Evolutionary conservation across 148 eudicot genomes (phyloP).

Genomic region (Camellia japonica): DNA sequence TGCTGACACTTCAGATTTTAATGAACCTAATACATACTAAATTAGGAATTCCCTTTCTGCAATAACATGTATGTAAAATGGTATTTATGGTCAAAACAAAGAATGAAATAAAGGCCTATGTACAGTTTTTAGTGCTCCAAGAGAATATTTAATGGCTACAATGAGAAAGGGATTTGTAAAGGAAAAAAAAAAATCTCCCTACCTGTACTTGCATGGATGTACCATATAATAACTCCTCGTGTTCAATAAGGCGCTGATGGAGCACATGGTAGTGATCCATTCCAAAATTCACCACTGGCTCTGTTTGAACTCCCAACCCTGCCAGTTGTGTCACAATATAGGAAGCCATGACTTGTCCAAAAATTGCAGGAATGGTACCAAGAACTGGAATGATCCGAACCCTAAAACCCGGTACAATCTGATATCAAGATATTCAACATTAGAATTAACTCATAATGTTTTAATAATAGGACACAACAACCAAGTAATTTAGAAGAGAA

Average conservation of each 20-base stretch:
- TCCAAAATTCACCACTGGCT: slow-evolving; percentile 88
- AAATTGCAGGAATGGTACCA: slow-evolving; percentile 94
- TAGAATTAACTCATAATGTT: background rate
- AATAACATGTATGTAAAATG: background rate
- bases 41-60: background rate
- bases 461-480: background rate
- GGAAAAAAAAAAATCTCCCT: slow-evolving; percentile 3
- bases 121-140: background rate
- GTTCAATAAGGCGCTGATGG: slow-evolving; percentile 96
- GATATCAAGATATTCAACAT: slow-evolving; percentile 23
- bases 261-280: slow-evolving; percentile 79
- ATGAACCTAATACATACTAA: background rate
- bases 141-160: background rate
- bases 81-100: background rate
- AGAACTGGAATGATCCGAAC: slow-evolving; percentile 96
- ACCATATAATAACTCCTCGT: slow-evolving; percentile 82
- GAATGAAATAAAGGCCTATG: background rate
- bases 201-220: slow-evolving; percentile 83
- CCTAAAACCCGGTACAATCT: slow-evolving; percentile 98
- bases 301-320: slow-evolving; percentile 72
- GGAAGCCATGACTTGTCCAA: slow-evolving; percentile 98
- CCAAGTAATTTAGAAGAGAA: background rate
- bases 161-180: background rate
- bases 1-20: background rate
- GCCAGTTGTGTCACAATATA: slow-evolving; percentile 84